phyloP scores from a whole-genome alignment of 2,329 filamentous ascomycete species.

The Reticulascus tulasneorum region DNA sequence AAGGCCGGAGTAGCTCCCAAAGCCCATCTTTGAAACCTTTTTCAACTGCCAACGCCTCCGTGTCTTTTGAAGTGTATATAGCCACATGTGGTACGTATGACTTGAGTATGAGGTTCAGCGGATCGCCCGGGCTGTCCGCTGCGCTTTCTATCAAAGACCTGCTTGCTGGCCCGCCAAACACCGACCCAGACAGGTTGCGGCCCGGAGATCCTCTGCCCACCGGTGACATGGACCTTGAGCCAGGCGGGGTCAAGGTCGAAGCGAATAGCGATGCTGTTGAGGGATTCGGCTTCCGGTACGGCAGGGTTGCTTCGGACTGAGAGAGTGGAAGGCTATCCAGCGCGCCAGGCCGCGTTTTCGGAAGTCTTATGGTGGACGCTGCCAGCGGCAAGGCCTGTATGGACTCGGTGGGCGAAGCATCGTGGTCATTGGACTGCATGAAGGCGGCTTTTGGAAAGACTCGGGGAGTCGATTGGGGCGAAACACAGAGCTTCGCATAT shows the following conservation, averaged over 20 bases:
- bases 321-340: conserved; percentile 42
- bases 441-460: too few relatives aligned
- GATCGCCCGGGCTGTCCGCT: conserved; percentile 47
- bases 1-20: conserved; percentile 81
- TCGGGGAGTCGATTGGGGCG: too few relatives aligned
- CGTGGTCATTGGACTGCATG: conserved; percentile 68
- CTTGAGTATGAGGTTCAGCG: conserved; percentile 66
- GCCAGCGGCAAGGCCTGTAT: conserved; percentile 67
- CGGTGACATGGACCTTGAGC: conserved; percentile 65
- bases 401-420: conserved; percentile 59
- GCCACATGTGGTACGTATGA: conserved; percentile 88
- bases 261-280: conserved; percentile 60
- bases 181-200: conserved; percentile 53
- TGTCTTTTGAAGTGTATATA: conserved; percentile 82
- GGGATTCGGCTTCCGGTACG: conserved; percentile 51
- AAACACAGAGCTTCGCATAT: too few relatives aligned
- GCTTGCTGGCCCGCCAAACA: conserved; percentile 46
- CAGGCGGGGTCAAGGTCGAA: conserved; percentile 63
- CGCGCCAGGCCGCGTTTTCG: conserved; percentile 60
- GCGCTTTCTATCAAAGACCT: conserved; percentile 40
- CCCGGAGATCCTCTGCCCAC: conserved; percentile 56
- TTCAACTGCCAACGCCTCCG: conserved; percentile 70
- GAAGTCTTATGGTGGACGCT: conserved; percentile 53
- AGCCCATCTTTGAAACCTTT: conserved; percentile 85
- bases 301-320: conserved; percentile 49